Base-by-base conservation (phyloP, 2,329 filamentous ascomycete genomes). In the Penicillium glabrum region DNA sequence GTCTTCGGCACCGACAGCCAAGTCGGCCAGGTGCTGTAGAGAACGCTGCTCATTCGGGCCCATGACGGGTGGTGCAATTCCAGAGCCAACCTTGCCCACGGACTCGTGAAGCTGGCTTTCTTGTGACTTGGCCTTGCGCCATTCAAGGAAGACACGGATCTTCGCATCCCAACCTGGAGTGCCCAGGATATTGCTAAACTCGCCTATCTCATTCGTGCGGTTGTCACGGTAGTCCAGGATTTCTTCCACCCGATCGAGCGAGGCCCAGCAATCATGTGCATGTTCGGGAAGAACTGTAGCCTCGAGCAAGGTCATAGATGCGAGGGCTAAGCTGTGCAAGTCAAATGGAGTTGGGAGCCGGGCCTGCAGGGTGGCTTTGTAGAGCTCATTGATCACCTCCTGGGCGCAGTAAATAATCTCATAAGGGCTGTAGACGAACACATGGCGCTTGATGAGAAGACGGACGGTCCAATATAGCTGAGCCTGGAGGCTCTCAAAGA, bases 191-290 rank as follows among this genome's bases (percentile, higher is more conserved):
- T 74, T 69, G 3, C 69, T 68, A 29, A 77, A 77, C 50, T 77
- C 75, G 9, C 64, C 56, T 1, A 62, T 63, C 26, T 69, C 63
- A 11, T 63, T 37, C 10, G 65, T 55, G 29, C 64, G 62, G 60
- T 72, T 73, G 23, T 70, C 76, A 23, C 82, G 78, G 9, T 75
- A 70, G 39, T 79, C 76, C 45, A 83, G 73, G 3, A 82, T 74
- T 11, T 75, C 72, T 51, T 83, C 80, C 4, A 83, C 81, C 51
- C 79, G 80, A 27, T 78, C 74, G n/a, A 87, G 69, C 0, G 68
- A 57, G 6, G 69, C 66, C 74, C 75, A 77, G 59, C 74, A 77
- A 51, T 77, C 70, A 46, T 64, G 69, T 3, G 71, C 59, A 46
- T 73, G 62, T 44, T 75, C 74, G 5, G 74, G 74, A 33, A 77